Evolutionary conservation across 2,329 filamentous ascomycete species (phyloP).

Genomic region (Phoma sp.): DNA sequence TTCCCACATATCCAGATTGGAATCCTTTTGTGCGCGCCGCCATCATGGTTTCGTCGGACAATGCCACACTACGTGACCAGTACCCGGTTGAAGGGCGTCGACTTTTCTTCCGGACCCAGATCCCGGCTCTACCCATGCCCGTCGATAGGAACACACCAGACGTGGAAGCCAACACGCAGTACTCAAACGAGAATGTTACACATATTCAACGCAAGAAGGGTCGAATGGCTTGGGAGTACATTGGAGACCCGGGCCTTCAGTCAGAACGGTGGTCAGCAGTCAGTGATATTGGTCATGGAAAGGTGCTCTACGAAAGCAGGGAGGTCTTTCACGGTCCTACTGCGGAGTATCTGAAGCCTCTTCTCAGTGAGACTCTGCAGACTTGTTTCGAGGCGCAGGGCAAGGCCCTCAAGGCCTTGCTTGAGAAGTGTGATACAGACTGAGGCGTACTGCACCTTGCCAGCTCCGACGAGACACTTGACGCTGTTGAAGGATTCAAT

Average conservation of each 20-base stretch:
- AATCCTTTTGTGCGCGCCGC: constrained; percentile 42
- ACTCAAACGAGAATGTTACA: constrained; percentile 36
- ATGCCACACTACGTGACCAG: constrained; percentile 32
- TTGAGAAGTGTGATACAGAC: constrained; percentile 17
- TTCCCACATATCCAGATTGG: constrained; percentile 36
- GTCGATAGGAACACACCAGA: constrained; percentile 35
- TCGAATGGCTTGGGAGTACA: constrained; percentile 36
- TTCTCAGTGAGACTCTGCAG: constrained; percentile 27
- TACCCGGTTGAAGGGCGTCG: constrained; percentile 30
- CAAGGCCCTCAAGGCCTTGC: constrained; percentile 32
- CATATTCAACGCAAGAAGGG: constrained; percentile 33
- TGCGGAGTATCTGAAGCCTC: constrained; percentile 21
- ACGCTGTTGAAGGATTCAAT: too few species aligned
- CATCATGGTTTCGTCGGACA: constrained; percentile 26
- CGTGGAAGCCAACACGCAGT: constrained; percentile 29
- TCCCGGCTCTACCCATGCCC: constrained; percentile 37
- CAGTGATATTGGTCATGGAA: constrained; percentile 30
- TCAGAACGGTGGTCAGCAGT: constrained; percentile 39
- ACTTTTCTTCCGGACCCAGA: constrained; percentile 36
- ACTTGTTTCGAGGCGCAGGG: constrained; percentile 37
- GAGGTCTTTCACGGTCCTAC: constrained; percentile 35
- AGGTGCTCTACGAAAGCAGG: constrained; percentile 38
- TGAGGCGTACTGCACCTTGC: not conserved
- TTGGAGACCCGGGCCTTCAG: constrained; percentile 16
- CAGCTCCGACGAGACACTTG: too few species aligned